Evolutionary conservation across 805 yeast genomes (phyloP).

Genomic region (Wickerhamomyces alni): DNA sequence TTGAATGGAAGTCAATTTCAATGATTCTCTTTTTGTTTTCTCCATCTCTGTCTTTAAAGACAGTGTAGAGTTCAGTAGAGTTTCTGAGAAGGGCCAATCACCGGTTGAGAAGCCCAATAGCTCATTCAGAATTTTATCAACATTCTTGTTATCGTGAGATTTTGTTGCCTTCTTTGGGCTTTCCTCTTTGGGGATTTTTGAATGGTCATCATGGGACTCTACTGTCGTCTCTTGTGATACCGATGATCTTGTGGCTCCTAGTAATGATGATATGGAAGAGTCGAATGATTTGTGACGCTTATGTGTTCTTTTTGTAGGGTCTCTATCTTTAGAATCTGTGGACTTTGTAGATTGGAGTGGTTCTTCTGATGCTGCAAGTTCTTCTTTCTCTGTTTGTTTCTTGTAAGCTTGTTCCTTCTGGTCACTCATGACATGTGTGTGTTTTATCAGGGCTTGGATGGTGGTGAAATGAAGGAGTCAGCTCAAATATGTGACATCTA

Average conservation of each 20-base stretch:
- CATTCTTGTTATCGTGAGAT: background rate
- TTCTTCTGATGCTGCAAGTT: background rate
- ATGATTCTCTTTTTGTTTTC: slow-evolving; percentile 30
- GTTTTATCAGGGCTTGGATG: too few species aligned
- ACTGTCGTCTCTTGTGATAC: background rate
- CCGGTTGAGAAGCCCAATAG: slow-evolving; percentile 7
- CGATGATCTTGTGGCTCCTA: background rate
- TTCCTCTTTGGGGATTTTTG: background rate
- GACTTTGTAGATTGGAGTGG: background rate
- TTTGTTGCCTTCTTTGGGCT: background rate
- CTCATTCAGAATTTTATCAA: background rate
- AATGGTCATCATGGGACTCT: background rate
- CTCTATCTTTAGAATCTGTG: background rate
- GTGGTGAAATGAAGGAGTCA: too few species aligned
- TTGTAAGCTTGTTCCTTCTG: too few species aligned
- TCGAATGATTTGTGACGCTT: background rate
- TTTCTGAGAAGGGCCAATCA: slow-evolving; percentile 34
- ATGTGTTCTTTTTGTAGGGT: background rate
- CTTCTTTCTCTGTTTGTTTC: background rate
- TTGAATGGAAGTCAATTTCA: slow-evolving; percentile 25
- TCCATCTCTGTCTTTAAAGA: slow-evolving; percentile 34
- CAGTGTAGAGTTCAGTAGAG: slow-evolving; percentile 29
- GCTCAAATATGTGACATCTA: too few species aligned
- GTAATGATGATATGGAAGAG: background rate
- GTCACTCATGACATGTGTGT: too few species aligned